Evolutionary conservation across 331 rosid genomes (phyloP), one percentile per base, ranked within the genome.

Genomic region (Cydonia oblonga): DNA sequence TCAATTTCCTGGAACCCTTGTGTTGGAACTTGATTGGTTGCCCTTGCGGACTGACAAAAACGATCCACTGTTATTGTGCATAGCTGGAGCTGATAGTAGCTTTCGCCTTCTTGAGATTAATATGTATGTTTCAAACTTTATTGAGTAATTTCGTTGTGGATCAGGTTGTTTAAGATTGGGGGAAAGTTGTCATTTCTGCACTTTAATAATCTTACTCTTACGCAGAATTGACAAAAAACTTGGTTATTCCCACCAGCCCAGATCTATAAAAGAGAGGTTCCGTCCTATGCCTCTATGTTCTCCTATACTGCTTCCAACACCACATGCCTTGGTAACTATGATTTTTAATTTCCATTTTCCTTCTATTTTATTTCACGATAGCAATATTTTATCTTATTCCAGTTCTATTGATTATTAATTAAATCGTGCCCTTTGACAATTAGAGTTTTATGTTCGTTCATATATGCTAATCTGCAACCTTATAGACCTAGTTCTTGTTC

Each of bases 61-160:
- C 59, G 98, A 91, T 73, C 98, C 98, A 29, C 74, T 88, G 76
- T 92, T 91, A 53, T 84, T 95, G 75, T 95, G 97, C 91, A 88
- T 95, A 79, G 97, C 97, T 69, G 98, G 98, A 77, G 98, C 97
- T 75, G 97, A 95, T 91, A 76, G 98, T 86, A 95, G 97, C 82
- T 95, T 91, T 86, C 96, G 96, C 62, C 91, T 95, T 77, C 83
- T 95, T 77, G 98, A 95, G 85, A 81, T 80, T 78, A 85, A 75
- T 64, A 64, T 46, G 98, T 91, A 79, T 76, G 96, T 87, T 69
- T 69, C 76, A 74, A 60, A 77, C 52, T 78, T 76, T 61, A 78
- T 69, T 75, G 75, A 72, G 53, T 33, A 57, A 62, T 78, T 68
- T 42, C 24, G 16, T 30, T 32, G 20, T 72, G 22, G n/a, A 14